Evolutionary conservation across 768 basidiomycete species (phyloP).

Genomic region (Suillus variegatus): DNA sequence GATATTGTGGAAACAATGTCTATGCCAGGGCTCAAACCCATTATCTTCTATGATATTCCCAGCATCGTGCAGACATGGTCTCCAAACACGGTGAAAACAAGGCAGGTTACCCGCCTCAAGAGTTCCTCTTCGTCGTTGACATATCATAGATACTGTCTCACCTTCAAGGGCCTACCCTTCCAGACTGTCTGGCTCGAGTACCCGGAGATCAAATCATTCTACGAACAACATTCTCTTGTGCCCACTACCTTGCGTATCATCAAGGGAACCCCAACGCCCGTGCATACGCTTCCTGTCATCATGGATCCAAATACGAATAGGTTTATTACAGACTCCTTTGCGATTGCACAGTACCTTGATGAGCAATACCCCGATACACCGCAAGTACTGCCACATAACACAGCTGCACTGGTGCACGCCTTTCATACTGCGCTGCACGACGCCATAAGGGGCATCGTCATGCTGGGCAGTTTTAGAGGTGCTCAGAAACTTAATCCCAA

Average conservation of each 20-base stretch:
- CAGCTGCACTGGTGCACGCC: conserved; percentile 33
- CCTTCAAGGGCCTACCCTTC: conserved; percentile 37
- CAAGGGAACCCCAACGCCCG: conserved; percentile 27
- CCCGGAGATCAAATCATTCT: conserved; percentile 44
- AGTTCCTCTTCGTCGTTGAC: neutral
- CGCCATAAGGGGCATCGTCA: conserved; percentile 9
- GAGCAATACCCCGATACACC: conserved; percentile 46
- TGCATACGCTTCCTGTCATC: conserved; percentile 51
- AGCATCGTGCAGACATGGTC: conserved; percentile 36
- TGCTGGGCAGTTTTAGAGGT: conserved; percentile 25
- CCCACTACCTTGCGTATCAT: conserved; percentile 4
- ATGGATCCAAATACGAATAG: conserved; percentile 44
- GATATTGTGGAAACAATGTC: conserved; percentile 11
- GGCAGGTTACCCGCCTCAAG: conserved; percentile 20
- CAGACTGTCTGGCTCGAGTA: conserved; percentile 54
- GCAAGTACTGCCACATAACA: conserved; percentile 36
- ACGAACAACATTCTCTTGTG: conserved; percentile 30
- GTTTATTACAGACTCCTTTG: conserved; percentile 42
- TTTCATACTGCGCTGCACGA: conserved; percentile 24
- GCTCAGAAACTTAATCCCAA: conserved; percentile 30
- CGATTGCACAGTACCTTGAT: conserved; percentile 55
- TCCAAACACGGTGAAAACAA: conserved; percentile 39
- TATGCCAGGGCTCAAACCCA: conserved; percentile 17
- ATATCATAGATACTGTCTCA: neutral
- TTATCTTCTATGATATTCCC: conserved; percentile 39